Base-by-base conservation (phyloP, 768 basidiomycete species). In the Kwoniella bestiolae region DNA sequence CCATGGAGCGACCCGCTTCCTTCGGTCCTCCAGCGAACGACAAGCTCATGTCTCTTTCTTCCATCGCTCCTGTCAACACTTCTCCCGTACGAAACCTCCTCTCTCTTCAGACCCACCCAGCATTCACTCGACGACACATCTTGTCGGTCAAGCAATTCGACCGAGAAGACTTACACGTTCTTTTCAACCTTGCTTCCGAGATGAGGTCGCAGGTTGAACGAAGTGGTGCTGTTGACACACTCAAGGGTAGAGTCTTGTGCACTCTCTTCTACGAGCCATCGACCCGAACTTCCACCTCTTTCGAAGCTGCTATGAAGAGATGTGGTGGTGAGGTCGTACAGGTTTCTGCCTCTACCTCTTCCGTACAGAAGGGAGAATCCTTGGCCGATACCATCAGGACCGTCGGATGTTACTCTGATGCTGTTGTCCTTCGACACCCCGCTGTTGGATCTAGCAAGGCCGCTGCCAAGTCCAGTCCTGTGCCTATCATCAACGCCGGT, bases 251-350 rank as follows among this genome's bases (percentile, higher is more conserved):
- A 66, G 89, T 99, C 0, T 86, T 99, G 5, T 92, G 90, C 78
- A 94, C 89, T 23, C 79, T 94, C 38, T 99, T 99, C 85, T 99
- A 93, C 80, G 96, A 99, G 80, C 91, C 95, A 1, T 96, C 94
- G 2, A 99, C 96, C 2, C 86, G 96, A 34, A 99, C 96, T 3
- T 93, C 91, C 67, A 86, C 90, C 3, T 97, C 95, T 8, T 99
- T 99, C 75, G 95, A 99, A 78, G 90, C 95, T 2, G 96, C 96
- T 11, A 99, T 98, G 96, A 95, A 96, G 81, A 88, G 96, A 55
- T 93, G 93, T 74, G 96, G 96, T 28, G 96, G 96, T 21, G 88
- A 94, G 74, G 95, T 97, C 41, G 89, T 96, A n/a, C 86, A 90
- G 61, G 86, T 97, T 61, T 86, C 86, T 45, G 86, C 87, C 2